Conservation (phyloP, 768 basidiomycete species). For the Mycena rosella region DNA sequence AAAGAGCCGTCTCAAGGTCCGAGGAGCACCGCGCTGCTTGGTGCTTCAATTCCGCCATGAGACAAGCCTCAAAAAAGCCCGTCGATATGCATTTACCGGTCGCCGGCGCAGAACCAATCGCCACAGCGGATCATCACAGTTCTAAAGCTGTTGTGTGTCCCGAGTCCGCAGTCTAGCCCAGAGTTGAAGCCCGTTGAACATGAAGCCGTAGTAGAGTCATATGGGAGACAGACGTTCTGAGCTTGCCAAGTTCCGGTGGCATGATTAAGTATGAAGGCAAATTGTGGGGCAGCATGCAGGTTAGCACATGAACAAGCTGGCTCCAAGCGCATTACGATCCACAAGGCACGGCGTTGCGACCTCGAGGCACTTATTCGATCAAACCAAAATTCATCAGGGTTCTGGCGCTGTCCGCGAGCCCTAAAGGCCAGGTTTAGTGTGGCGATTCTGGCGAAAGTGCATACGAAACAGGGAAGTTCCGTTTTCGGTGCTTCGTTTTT, state of each 20-base stretch:
- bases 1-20: no score
- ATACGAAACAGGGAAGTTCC: background rate
- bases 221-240: no score
- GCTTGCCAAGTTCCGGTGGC: conserved; percentile 13
- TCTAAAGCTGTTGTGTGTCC: background rate
- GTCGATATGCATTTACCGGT: no score
- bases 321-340: background rate
- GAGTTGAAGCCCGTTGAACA: no score
- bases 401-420: conserved; percentile 11
- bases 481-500: background rate
- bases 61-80: no score
- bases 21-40: no score
- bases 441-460: background rate
- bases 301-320: background rate
- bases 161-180: background rate
- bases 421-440: conserved; percentile 2
- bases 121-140: background rate
- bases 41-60: no score
- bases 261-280: conserved; percentile 20
- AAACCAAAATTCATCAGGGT: conserved; percentile 17
- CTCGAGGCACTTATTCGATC: conserved; percentile 21
- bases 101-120: background rate
- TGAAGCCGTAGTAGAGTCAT: no score
- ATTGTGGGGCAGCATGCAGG: no score
- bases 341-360: conserved; percentile 5